Conservation (phyloP, 306 rosid species). For the Acmispon strigosus region DNA sequence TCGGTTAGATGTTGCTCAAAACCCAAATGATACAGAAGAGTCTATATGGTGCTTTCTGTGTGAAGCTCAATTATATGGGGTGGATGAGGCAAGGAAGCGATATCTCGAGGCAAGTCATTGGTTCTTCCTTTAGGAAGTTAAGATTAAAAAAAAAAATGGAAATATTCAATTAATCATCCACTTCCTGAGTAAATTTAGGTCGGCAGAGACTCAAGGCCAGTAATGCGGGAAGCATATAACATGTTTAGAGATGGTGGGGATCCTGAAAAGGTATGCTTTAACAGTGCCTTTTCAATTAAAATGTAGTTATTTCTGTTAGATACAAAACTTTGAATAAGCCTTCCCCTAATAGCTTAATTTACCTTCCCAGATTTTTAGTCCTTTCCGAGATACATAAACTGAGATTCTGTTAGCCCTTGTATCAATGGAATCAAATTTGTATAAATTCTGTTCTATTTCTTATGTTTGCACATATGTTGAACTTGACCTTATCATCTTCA, state of each 20-base stretch:
- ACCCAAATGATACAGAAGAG: constrained; percentile 91
- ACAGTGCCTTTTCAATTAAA: background rate
- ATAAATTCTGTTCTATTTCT: no score
- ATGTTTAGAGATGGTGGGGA: constrained; percentile 87
- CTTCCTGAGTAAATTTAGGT: constrained; percentile 51
- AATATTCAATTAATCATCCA: background rate
- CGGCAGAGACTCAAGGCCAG: constrained; percentile 72
- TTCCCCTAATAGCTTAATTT: background rate
- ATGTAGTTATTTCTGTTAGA: background rate
- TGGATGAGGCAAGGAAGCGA: constrained; percentile 61
- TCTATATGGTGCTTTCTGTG: constrained; percentile 95
- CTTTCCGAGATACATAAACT: no score
- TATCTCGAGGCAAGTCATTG: constrained; percentile 64
- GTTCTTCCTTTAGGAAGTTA: background rate
- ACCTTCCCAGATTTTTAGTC: no score
- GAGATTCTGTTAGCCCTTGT: no score
- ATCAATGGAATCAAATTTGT: no score
- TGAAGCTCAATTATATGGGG: constrained; percentile 84
- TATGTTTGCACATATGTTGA: no score
- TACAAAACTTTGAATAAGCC: background rate
- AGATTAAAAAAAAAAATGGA: background rate
- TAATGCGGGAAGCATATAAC: constrained; percentile 69
- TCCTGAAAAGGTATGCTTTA: constrained; percentile 61
- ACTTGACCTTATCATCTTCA: no score
- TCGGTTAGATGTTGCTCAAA: constrained; percentile 86